Conservation (phyloP, 371 early-diverging fungal genomes). For the Saksenaea vasiformis region DNA sequence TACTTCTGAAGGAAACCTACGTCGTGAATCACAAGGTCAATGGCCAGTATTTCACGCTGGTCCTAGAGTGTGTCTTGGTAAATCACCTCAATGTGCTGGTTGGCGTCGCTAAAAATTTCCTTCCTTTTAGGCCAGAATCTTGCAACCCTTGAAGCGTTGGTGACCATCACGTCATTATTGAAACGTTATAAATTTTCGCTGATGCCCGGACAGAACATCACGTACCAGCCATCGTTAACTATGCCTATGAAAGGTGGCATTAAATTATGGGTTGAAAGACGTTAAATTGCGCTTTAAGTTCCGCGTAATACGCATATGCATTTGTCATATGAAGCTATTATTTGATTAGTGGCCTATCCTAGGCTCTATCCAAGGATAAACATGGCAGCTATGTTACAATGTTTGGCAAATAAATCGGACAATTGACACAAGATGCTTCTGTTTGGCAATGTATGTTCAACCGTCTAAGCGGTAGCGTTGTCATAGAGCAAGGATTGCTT, state of each 20-base stretch:
- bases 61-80: constrained; percentile 57
- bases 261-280: constrained; percentile 36
- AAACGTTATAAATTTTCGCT: constrained; percentile 49
- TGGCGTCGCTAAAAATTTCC: not conserved
- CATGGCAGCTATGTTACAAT: no score
- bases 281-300: constrained; percentile 4
- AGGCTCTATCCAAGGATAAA: no score
- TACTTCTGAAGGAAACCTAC: constrained; percentile 19
- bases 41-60: constrained; percentile 56
- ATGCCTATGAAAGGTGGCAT: constrained; percentile 56
- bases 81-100: not conserved
- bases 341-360: no score
- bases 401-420: no score
- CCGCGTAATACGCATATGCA: no score
- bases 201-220: constrained; percentile 43
- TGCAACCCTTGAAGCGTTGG: constrained; percentile 55
- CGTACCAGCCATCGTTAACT: constrained; percentile 40
- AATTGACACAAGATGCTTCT: no score
- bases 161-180: constrained; percentile 46
- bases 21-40: constrained; percentile 18
- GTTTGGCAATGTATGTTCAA: no score
- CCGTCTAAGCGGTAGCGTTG: no score
- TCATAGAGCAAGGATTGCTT: no score
- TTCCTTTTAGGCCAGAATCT: constrained; percentile 38
- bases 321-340: no score